A percentile compares a stretch with the other conserved stretches of the same genome.
phyloP scores from a whole-genome alignment of 1,284 basidiomycete genomes.

The Naganishia sp. region DNA sequence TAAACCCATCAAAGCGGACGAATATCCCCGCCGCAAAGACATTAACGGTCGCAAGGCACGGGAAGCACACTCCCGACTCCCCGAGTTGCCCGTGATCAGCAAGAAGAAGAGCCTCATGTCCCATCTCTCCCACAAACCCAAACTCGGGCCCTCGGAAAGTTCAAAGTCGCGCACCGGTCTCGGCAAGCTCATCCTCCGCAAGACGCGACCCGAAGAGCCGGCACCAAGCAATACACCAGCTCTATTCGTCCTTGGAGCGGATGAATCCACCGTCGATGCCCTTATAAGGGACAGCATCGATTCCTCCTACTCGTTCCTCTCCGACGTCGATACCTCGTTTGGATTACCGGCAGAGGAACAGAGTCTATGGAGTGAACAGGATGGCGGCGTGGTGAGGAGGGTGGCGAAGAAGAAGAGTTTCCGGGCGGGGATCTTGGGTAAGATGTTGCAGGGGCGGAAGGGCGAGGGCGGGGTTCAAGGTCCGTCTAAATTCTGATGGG shows the following conservation, averaged over 20 bases:
- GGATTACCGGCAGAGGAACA: not conserved
- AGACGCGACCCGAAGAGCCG: not conserved
- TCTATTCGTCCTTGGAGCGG: not conserved
- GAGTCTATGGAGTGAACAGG: not conserved
- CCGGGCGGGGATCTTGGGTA: conserved; percentile 17
- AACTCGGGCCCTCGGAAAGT: not conserved
- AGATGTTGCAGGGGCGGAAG: conserved; percentile 8
- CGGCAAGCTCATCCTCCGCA: too few species aligned
- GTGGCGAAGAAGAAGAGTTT: conserved; percentile 17
- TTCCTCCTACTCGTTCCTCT: conserved; percentile 7
- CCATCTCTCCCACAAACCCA: not conserved
- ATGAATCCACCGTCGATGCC: not conserved
- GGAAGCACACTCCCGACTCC: not conserved
- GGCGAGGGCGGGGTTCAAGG: not conserved
- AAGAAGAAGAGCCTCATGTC: conserved; percentile 21
- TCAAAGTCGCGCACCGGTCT: too few species aligned
- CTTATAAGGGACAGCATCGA: conserved; percentile 10
- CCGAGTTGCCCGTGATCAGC: not conserved
- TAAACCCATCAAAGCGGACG: too few species aligned
- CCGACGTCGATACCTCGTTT: conserved; percentile 3
- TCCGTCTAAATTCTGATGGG: not conserved
- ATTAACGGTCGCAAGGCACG: not conserved
- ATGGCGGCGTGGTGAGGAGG: not conserved
- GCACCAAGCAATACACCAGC: not conserved
- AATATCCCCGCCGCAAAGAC: too few species aligned